A percentile compares a stretch with the other conserved stretches of the same genome.
Conservation (phyloP, 1,284 basidiomycete species). For the Mycosarcoma mackinlayi region DNA sequence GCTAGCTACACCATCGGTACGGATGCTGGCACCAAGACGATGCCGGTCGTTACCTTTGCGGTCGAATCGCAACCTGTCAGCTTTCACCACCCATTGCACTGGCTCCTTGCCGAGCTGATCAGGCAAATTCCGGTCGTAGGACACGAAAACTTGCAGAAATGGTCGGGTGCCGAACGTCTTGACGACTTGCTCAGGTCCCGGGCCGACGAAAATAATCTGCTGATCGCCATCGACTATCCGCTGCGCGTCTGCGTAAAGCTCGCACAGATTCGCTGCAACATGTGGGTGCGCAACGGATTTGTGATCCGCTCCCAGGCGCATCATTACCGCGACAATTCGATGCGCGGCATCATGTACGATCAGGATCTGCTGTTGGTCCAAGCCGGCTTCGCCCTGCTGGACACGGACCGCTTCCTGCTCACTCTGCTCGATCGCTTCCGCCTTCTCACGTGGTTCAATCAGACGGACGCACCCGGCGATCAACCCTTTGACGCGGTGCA, state of each 20-base stretch:
- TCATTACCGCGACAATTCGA: slow-evolving; percentile 95
- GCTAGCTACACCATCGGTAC: slow-evolving; percentile 74
- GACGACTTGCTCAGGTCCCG: slow-evolving; percentile 35
- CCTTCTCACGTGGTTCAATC: slow-evolving; percentile 79
- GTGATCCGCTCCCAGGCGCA: slow-evolving; percentile 94
- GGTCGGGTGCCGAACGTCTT: slow-evolving; percentile 31
- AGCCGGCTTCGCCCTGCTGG: slow-evolving; percentile 76
- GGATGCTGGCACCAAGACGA: slow-evolving; percentile 71
- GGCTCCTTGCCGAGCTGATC: slow-evolving; percentile 88
- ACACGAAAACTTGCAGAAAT: slow-evolving; percentile 24
- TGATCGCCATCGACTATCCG: slow-evolving; percentile 61
- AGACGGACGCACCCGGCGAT: slow-evolving; percentile 69
- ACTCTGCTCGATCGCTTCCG: slow-evolving; percentile 91
- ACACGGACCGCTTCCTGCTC: slow-evolving; percentile 82
- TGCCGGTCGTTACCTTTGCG: slow-evolving; percentile 74
- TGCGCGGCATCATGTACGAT: slow-evolving; percentile 95
- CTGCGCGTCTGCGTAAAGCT: slow-evolving; percentile 71
- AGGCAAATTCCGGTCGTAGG: slow-evolving; percentile 71
- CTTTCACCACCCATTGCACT: slow-evolving; percentile 94
- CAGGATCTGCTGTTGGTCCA: slow-evolving; percentile 95
- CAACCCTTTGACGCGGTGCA: slow-evolving; percentile 77
- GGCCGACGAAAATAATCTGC: slow-evolving; percentile 49
- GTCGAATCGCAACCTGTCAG: slow-evolving; percentile 70
- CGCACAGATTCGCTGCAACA: slow-evolving; percentile 90
- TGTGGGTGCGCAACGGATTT: slow-evolving; percentile 98